These are phyloP conservation scores for Crithidia fasciculata DNA, from an alignment of 208 protist genomes.

Conservation along the genomic window DNA sequence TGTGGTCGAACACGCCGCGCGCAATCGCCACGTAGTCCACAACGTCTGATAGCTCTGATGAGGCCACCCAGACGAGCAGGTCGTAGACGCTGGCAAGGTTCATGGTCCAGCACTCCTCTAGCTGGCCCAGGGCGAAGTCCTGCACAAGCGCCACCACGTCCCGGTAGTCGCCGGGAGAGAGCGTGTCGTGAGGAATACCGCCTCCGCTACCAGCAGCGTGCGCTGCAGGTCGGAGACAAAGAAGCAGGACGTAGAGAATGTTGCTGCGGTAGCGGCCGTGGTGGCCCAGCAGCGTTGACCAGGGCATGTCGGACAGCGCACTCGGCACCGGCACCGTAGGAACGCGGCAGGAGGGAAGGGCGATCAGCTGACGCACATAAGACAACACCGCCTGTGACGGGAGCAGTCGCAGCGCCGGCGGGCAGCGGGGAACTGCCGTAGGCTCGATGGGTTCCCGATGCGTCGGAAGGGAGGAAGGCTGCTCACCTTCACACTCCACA, in stretches of 20 bases:
- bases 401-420: constrained; percentile 4
- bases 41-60: constrained; percentile 20
- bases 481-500: background rate
- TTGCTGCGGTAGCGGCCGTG: constrained; percentile 67
- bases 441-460: constrained; percentile 9
- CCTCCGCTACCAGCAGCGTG: background rate
- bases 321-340: constrained; percentile 41
- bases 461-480: constrained; percentile 7
- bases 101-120: constrained; percentile 77
- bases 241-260: constrained; percentile 51
- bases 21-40: constrained; percentile 51
- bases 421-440: constrained; percentile 14
- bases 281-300: constrained; percentile 62
- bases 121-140: constrained; percentile 62
- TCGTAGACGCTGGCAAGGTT: constrained; percentile 79
- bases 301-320: constrained; percentile 47
- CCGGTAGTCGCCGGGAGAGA: constrained; percentile 2
- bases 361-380: constrained; percentile 29
- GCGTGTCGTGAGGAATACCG: background rate
- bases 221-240: constrained; percentile 7
- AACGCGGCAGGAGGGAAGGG: constrained; percentile 25
- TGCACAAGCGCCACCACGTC: constrained; percentile 37
- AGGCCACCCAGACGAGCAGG: constrained; percentile 65
- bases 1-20: constrained; percentile 63
- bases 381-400: constrained; percentile 11